Percentiles rank a stretch among this genome's conserved stretches.
These are phyloP conservation scores for Penicillium verhagenii DNA, from an alignment of 495 filamentous ascomycete genomes.

Conservation along the genomic window DNA sequence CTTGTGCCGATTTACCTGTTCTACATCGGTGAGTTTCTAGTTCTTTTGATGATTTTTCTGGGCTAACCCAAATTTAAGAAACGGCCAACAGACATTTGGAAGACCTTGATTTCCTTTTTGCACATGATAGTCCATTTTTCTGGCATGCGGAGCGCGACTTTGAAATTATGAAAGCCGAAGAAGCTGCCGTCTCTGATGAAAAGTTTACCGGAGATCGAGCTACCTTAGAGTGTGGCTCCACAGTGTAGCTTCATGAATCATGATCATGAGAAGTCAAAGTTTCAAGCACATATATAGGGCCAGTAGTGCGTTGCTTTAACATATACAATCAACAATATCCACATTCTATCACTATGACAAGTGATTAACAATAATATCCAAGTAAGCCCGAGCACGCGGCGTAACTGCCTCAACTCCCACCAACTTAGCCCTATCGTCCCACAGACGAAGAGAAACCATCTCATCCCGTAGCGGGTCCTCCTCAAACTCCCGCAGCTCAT, in stretches of 20 bases:
- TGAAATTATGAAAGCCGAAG: background rate
- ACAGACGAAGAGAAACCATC: conserved; percentile 40
- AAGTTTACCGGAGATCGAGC: background rate
- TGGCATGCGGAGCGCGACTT: conserved; percentile 10
- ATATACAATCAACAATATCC: no score
- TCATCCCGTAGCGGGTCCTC: conserved; percentile 34
- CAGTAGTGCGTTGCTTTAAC: no score
- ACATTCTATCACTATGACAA: conserved; percentile 6
- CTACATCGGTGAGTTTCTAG: conserved; percentile 38
- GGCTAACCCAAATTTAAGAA: conserved; percentile 19
- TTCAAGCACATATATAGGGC: no score
- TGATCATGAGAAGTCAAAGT: no score
- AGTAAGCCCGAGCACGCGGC: conserved; percentile 29
- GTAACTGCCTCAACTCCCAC: conserved; percentile 29
- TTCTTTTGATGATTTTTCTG: background rate
- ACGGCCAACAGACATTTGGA: conserved; percentile 49
- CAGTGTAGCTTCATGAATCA: background rate
- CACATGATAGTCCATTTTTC: conserved; percentile 13
- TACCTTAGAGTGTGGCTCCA: background rate
- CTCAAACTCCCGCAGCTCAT: conserved; percentile 29
- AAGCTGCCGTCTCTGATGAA: background rate
- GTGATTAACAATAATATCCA: conserved; percentile 30
- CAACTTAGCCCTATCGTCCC: conserved; percentile 46
- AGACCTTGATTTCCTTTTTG: conserved; percentile 50
- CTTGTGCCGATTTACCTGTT: conserved; percentile 45